Percentiles rank a stretch among this genome's conserved stretches.
Conservation (phyloP, 306 rosid genomes). For the Aeschynomene evenia region DNA sequence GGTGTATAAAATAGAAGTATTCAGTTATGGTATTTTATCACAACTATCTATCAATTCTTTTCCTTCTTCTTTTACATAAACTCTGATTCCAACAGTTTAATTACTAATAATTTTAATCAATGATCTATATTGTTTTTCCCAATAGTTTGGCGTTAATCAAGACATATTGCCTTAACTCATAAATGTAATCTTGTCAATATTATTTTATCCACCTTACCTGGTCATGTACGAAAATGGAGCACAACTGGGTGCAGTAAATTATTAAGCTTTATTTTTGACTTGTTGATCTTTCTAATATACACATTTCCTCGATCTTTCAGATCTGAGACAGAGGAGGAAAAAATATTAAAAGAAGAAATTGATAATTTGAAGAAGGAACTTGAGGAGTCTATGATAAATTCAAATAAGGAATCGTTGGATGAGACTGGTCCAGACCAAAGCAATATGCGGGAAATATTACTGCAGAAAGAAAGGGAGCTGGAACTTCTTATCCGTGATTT, state of each 20-base stretch:
- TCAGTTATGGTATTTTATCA: neutral
- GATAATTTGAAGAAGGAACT: conserved; percentile 67
- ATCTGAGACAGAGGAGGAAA: conserved; percentile 77
- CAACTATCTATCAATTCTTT: neutral
- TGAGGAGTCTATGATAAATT: conserved; percentile 43
- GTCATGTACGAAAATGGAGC: neutral
- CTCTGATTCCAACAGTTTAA: neutral
- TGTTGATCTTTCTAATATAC: conserved; percentile 27
- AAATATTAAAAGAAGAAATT: conserved; percentile 73
- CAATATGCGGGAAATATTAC: conserved; percentile 30
- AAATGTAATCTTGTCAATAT: conserved; percentile 1
- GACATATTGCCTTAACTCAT: neutral
- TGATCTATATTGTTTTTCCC: neutral
- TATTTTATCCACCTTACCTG: neutral
- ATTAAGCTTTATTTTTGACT: conserved; percentile 21
- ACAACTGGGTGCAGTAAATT: conserved; percentile 6
- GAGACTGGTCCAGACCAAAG: conserved; percentile 52
- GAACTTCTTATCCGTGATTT: conserved; percentile 66
- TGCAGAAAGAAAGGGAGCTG: conserved; percentile 65
- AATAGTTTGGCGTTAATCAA: conserved; percentile 4
- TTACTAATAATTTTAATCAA: conserved; percentile 2
- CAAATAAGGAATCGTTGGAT: conserved; percentile 44
- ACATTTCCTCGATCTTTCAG: conserved; percentile 57
- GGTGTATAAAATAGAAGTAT: neutral
- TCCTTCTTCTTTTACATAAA: neutral